phyloP scores from a whole-genome alignment of 2,329 filamentous ascomycete species.

The Fusarium buxicola region DNA sequence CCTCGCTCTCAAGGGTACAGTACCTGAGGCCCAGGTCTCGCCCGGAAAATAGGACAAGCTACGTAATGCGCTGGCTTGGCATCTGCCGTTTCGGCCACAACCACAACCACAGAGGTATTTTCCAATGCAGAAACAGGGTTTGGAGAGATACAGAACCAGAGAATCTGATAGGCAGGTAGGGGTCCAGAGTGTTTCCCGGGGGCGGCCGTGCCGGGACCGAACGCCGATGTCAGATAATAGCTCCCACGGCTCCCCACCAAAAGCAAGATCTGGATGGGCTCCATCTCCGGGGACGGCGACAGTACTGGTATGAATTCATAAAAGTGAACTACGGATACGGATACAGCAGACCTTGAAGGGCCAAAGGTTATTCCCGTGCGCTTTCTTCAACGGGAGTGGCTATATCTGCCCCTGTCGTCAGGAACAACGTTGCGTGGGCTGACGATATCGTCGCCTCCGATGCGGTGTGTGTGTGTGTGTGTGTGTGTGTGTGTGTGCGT shows the following conservation, averaged over 20 bases:
- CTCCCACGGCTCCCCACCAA: slow-evolving; percentile 2
- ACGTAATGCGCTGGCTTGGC: slow-evolving; percentile 28
- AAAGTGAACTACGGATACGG: no score
- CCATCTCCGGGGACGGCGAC: slow-evolving; percentile 15
- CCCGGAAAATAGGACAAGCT: slow-evolving; percentile 18
- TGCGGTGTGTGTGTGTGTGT: slow-evolving; percentile 2
- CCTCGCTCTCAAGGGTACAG: slow-evolving; percentile 3
- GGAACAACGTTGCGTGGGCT: slow-evolving; percentile 1
- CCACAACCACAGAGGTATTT: background rate
- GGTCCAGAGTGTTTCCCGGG: background rate
- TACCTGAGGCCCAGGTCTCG: slow-evolving; percentile 18
- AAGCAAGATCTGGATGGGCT: slow-evolving; percentile 25
- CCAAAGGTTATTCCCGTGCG: slow-evolving; percentile 7
- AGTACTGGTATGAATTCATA: slow-evolving; percentile 6
- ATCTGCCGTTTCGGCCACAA: slow-evolving; percentile 11
- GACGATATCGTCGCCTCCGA: no score
- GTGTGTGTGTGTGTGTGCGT: background rate
- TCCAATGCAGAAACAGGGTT: background rate
- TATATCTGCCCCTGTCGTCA: background rate
- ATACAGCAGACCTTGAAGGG: background rate
- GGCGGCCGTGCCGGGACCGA: slow-evolving; percentile 23
- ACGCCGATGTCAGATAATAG: background rate
- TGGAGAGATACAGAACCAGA: background rate
- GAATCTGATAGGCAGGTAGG: slow-evolving; percentile 2
- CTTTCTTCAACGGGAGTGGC: background rate